A percentile compares a stretch with the other conserved stretches of the same genome.
Conservation (phyloP, 2,329 filamentous ascomycete species). For the Geosmithia morbida region DNA sequence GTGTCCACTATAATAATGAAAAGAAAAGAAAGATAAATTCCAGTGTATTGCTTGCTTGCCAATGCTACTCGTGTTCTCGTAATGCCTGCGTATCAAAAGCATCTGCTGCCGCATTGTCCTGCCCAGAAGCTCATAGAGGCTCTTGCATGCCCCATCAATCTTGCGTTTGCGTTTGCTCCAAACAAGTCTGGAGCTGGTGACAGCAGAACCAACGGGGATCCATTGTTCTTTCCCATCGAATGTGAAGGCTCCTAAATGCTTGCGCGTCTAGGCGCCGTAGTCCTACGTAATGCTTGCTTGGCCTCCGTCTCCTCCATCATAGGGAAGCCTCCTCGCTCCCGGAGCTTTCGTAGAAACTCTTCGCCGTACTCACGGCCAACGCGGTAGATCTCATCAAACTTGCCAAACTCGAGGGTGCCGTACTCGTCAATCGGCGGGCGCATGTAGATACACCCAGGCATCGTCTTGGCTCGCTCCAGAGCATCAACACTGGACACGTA, state of each 20-base stretch:
- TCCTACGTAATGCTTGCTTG: conserved; percentile 62
- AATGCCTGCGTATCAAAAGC: conserved; percentile 33
- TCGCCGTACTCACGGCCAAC: conserved; percentile 79
- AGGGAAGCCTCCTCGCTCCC: conserved; percentile 62
- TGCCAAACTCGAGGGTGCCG: conserved; percentile 88
- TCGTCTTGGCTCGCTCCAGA: conserved; percentile 81
- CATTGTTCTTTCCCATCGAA: too few species aligned
- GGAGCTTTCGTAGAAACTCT: conserved; percentile 62
- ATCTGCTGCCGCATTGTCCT: conserved; percentile 38
- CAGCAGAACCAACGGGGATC: too few species aligned
- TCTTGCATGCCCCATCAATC: conserved; percentile 33
- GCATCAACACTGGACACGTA: conserved; percentile 95
- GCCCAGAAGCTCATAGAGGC: conserved; percentile 56
- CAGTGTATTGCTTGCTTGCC: too few species aligned
- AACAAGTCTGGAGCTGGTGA: too few species aligned
- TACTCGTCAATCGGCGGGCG: conserved; percentile 87
- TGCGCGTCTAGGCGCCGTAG: conserved; percentile 64
- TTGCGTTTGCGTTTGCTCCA: conserved; percentile 1
- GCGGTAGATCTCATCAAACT: conserved; percentile 93
- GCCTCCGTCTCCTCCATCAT: conserved; percentile 59
- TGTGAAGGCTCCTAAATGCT: conserved; percentile 63
- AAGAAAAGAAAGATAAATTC: background rate
- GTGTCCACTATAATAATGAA: background rate
- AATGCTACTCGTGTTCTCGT: conserved; percentile 29
- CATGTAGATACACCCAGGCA: conserved; percentile 90